phyloP scores from a whole-genome alignment of 2,329 filamentous ascomycete species.

The Emergomyces africanus region DNA sequence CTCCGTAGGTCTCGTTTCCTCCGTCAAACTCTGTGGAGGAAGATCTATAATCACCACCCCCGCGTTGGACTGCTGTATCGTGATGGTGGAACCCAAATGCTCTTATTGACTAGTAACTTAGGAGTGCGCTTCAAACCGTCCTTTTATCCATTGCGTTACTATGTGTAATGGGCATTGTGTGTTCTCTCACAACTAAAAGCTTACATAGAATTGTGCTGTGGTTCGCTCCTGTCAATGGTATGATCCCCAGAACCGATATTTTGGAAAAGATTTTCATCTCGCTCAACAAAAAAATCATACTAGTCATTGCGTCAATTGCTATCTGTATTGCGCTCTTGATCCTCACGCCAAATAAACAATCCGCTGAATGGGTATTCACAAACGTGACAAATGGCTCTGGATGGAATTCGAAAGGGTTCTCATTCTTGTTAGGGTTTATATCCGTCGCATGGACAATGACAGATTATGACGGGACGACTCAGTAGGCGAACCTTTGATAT shows the following conservation, averaged over 20 bases:
- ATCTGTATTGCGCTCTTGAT: constrained; percentile 48
- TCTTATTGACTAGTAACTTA: constrained; percentile 18
- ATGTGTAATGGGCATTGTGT: constrained; percentile 45
- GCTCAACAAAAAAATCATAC: constrained; percentile 5
- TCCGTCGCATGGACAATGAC: constrained; percentile 47
- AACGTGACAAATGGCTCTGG: constrained; percentile 50
- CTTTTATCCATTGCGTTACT: constrained; percentile 44
- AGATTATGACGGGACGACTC: constrained; percentile 54
- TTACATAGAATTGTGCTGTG: constrained; percentile 49
- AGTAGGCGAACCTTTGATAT: constrained; percentile 34
- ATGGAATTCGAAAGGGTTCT: constrained; percentile 49
- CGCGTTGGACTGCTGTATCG: not conserved
- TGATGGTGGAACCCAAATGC: not conserved
- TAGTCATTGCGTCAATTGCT: constrained; percentile 46
- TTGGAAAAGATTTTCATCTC: not conserved
- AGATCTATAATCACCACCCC: not conserved
- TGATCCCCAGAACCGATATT: constrained; percentile 6
- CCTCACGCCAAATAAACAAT: constrained; percentile 47
- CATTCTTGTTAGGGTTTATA: constrained; percentile 46
- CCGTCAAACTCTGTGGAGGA: not conserved
- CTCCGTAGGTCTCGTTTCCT: constrained; percentile 36
- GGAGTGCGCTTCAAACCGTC: constrained; percentile 46
- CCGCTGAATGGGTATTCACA: constrained; percentile 48
- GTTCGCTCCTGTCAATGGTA: constrained; percentile 55
- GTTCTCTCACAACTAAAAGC: constrained; percentile 48